Evolutionary conservation across 345 rosid genomes (phyloP).

Genomic region (Gynandropsis gynandra): DNA sequence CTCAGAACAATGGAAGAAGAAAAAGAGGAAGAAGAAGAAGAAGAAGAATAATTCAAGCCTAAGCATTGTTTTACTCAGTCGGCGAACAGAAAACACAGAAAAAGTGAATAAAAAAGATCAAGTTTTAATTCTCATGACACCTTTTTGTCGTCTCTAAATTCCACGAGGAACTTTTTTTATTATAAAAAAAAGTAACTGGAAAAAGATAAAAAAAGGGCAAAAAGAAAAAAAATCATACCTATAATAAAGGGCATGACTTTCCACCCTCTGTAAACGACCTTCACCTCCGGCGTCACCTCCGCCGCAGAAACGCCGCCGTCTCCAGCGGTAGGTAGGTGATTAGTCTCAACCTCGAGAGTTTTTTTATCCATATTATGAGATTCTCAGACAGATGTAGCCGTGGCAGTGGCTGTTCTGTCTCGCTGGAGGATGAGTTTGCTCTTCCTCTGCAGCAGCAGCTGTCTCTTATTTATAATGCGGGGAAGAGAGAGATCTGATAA

Average conservation of each 20-base stretch:
- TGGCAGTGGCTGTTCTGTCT: no score
- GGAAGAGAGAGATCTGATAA: no score
- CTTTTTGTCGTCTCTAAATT: neutral
- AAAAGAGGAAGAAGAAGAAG: no score
- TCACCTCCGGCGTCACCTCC: constrained; percentile 14
- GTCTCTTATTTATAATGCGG: no score
- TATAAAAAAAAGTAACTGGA: neutral
- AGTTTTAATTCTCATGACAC: neutral
- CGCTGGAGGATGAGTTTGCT: no score
- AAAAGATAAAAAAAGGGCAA: neutral
- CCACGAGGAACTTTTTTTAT: neutral
- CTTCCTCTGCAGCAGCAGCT: no score
- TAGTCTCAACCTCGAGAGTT: constrained; percentile 27
- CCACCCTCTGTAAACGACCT: constrained; percentile 59
- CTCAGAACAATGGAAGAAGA: no score
- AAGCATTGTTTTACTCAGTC: neutral
- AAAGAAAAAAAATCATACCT: constrained; percentile 24
- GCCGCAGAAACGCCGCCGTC: constrained; percentile 26
- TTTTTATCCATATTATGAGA: constrained; percentile 27
- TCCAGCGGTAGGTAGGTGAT: constrained; percentile 21
- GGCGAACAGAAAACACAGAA: no score
- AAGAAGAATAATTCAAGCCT: neutral
- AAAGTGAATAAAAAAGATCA: no score
- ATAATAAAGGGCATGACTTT: constrained; percentile 67
- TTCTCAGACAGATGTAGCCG: no score